Base-by-base conservation (phyloP, 2,329 filamentous ascomycete species). In the Plenodomus lindquistii region DNA sequence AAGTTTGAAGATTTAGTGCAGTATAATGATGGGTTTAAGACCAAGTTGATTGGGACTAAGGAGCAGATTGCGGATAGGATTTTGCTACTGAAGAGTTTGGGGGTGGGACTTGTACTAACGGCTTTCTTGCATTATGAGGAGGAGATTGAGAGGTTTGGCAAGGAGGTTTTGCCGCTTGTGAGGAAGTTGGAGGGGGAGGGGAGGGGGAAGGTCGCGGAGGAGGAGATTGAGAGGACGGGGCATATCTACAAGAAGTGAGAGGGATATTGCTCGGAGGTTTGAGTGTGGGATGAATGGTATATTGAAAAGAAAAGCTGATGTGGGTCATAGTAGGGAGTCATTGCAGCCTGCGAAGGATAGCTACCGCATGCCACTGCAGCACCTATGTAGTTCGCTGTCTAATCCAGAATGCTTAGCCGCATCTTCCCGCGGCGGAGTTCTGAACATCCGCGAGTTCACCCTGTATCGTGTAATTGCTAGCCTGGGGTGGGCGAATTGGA, bases 21-120 rank as follows among this genome's bases (percentile, higher is more conserved):
- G 65, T 81, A 81, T 54, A 81, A 81, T 38, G 79, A 81, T 57
- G 79, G 79, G 2, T 82, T 81, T 65, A 81, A 81, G 68, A 80
- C 79, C 3, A 81, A 80, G 62, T 59, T 81, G 20, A 79, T 81
- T 37, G 78, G 79, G 1, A 80, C 79, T 0, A 77, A 75, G 51
- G 75, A 79, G 59, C 77, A 80, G 60, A 77, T 81, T 40, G 77
- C 76, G 0, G 77, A 81, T 51, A 64, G 79, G 4, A 78, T 81
- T 31, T 51, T 80, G 31, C 50, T 81, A 54, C 57, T 80, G 44
- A 75, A 81, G 73, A 73, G 72, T 54, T 48, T 80, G 48, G 67
- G 74, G 1, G 67, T 76, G 13, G 65, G 76, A 50, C 69, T 81
- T 40, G 57, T 76, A 45, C 47, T 82, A 50, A 73, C 74, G 1